Conservation (phyloP, 1,284 basidiomycete genomes). For the Malassezia sp. region DNA sequence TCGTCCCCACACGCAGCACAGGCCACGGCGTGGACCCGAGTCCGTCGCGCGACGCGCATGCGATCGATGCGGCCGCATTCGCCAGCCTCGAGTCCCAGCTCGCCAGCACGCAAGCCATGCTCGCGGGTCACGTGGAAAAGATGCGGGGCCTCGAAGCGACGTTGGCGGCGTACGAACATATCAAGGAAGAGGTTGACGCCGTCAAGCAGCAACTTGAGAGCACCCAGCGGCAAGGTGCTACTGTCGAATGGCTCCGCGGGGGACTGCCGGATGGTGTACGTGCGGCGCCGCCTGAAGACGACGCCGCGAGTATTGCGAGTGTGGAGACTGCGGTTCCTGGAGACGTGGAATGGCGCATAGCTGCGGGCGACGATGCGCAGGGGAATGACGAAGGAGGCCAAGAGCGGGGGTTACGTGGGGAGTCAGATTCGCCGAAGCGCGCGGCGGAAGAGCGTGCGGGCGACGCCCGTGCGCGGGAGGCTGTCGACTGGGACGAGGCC, state of each 20-base stretch:
- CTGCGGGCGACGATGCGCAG: too few relatives aligned
- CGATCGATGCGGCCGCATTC: slow-evolving; percentile 27
- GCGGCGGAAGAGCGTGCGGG: neutral
- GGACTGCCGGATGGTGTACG: slow-evolving; percentile 10
- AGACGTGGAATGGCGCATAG: too few relatives aligned
- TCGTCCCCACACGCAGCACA: slow-evolving; percentile 27
- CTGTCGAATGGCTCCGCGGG: slow-evolving; percentile 7
- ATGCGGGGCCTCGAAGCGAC: slow-evolving; percentile 70
- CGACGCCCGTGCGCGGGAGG: neutral
- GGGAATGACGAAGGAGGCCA: neutral
- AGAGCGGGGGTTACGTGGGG: neutral
- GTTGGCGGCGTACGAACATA: slow-evolving; percentile 67
- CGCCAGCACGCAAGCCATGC: slow-evolving; percentile 67
- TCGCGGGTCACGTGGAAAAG: slow-evolving; percentile 71
- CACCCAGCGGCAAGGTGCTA: slow-evolving; percentile 22
- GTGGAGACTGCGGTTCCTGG: slow-evolving; percentile 23
- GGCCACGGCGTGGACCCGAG: slow-evolving; percentile 11
- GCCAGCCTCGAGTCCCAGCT: slow-evolving; percentile 67
- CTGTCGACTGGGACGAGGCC: too few relatives aligned
- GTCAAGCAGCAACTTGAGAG: slow-evolving; percentile 47
- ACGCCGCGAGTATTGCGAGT: slow-evolving; percentile 34
- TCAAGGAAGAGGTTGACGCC: slow-evolving; percentile 65
- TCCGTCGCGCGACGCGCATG: slow-evolving; percentile 19
- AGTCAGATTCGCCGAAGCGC: neutral
- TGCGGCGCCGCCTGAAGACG: slow-evolving; percentile 30